phyloP scores from a whole-genome alignment of 208 protist species.

The Spironucleus salmonicida region DNA sequence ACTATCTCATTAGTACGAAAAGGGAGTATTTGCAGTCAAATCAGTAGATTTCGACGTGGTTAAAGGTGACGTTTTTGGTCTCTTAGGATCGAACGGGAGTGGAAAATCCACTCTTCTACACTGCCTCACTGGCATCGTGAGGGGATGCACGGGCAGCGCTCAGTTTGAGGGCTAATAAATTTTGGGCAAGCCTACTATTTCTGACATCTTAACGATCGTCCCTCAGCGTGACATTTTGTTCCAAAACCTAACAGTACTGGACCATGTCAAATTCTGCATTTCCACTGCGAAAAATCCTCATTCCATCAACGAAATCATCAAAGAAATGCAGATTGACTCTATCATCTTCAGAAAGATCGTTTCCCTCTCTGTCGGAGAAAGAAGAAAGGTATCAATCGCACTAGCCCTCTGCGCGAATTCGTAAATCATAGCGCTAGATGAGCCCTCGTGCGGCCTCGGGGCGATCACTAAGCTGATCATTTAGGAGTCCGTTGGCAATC shows the following conservation, averaged over 20 bases:
- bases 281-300: not conserved
- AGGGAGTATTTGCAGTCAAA: not conserved
- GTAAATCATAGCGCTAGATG: not conserved
- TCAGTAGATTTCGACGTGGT: not conserved
- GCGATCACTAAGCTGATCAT: not conserved
- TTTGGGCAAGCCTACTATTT: not conserved
- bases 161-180: no score
- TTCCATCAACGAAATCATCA: not conserved
- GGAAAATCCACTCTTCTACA: conserved; percentile 13
- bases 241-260: not conserved
- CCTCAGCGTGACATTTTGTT: conserved; percentile 19
- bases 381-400: not conserved
- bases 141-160: no score
- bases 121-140: not conserved
- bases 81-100: not conserved
- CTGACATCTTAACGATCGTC: not conserved
- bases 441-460: not conserved
- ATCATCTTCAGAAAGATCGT: no score
- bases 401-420: not conserved
- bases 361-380: not conserved
- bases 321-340: not conserved
- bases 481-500: not conserved
- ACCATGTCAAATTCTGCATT: not conserved
- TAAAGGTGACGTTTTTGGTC: not conserved
- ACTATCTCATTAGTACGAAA: conserved; percentile 3